Evolutionary conservation across 139 green algal species (phyloP).

Genomic region (Chlamydomonas incerta): DNA sequence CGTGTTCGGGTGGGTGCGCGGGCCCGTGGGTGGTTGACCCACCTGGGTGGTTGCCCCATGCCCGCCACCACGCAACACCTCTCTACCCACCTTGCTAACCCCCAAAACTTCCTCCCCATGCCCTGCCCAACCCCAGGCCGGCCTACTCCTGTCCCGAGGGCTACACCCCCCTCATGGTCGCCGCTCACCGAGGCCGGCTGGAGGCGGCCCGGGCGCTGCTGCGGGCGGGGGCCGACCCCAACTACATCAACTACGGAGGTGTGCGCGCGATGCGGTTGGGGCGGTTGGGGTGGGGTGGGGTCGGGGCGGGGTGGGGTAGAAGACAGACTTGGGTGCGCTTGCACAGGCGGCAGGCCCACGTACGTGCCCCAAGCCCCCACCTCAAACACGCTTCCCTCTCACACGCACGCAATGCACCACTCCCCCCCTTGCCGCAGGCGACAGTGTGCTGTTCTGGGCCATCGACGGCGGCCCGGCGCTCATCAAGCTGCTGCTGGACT

Average conservation of each 20-base stretch:
- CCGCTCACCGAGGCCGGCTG: constrained; percentile 79
- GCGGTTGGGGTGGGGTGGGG: no score
- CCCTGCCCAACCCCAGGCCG: background rate
- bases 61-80: background rate
- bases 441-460: constrained; percentile 93
- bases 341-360: no score
- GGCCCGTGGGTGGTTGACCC: background rate
- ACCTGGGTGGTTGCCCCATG: background rate
- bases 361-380: background rate
- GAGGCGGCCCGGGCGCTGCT: constrained; percentile 91
- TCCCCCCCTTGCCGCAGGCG: constrained; percentile 42
- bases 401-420: background rate
- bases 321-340: no score
- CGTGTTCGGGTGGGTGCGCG: constrained; percentile 80
- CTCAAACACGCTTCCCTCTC: no score
- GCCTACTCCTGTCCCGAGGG: constrained; percentile 86
- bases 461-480: constrained; percentile 94
- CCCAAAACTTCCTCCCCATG: background rate
- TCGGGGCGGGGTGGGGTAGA: no score
- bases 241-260: constrained; percentile 63
- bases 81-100: background rate
- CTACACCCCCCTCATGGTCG: constrained; percentile 96
- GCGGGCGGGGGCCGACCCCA: constrained; percentile 78
- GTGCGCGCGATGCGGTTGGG: no score
- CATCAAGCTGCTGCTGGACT: constrained; percentile 86